phyloP scores from a whole-genome alignment of 2,329 filamentous ascomycete species.

The Alternaria postmessia region DNA sequence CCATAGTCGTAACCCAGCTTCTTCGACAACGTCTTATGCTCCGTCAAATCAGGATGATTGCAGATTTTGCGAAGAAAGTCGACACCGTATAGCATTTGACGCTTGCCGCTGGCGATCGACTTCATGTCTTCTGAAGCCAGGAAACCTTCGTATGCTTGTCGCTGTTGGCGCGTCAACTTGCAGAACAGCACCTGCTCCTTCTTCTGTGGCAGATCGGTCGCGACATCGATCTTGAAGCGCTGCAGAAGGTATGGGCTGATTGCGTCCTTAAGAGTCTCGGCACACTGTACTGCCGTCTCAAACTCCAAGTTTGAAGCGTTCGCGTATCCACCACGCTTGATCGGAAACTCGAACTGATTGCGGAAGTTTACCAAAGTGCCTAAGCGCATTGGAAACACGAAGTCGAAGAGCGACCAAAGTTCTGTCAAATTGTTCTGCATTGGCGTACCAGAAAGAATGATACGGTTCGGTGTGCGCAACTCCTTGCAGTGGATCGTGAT shows the following conservation, averaged over 20 bases:
- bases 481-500: conserved; percentile 97
- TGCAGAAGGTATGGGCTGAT: conserved; percentile 94
- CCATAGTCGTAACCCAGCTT: conserved; percentile 80
- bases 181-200: conserved; percentile 96
- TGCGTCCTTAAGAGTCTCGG: conserved; percentile 89
- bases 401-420: conserved; percentile 97
- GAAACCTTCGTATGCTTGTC: conserved; percentile 81
- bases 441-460: conserved; percentile 94
- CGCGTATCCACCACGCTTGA: conserved; percentile 90
- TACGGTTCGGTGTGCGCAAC: conserved; percentile 83
- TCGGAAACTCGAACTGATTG: conserved; percentile 91
- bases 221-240: conserved; percentile 91
- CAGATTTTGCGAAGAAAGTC: conserved; percentile 95
- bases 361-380: conserved; percentile 92
- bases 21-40: conserved; percentile 67
- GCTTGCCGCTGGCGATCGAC: conserved; percentile 77
- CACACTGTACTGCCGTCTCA: conserved; percentile 92
- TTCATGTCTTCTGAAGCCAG: conserved; percentile 83
- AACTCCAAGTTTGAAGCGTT: conserved; percentile 95
- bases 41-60: conserved; percentile 90
- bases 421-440: conserved; percentile 98
- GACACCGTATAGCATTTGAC: conserved; percentile 86
- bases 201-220: conserved; percentile 92
- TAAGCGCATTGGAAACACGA: conserved; percentile 94
- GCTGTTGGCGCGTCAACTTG: conserved; percentile 82